Percentiles rank a stretch among this genome's conserved stretches.
phyloP scores from a whole-genome alignment of 1,284 basidiomycete species.

The Ceratobasidium sp. region DNA sequence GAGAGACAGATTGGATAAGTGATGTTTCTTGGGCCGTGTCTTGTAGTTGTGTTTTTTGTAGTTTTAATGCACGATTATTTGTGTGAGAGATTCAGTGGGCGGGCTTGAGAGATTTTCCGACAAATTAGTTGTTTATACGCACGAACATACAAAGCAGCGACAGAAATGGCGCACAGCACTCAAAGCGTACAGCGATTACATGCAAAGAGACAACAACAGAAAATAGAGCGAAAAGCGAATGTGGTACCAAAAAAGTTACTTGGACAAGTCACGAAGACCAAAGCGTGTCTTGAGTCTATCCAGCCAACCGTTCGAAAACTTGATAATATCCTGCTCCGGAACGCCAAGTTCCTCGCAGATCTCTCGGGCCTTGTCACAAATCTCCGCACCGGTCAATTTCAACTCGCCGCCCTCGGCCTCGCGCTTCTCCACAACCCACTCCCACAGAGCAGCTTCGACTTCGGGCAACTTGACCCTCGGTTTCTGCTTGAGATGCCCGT shows the following conservation, averaged over 20 bases:
- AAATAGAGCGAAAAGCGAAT: too few relatives aligned
- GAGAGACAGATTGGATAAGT: neutral
- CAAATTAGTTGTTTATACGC: too few relatives aligned
- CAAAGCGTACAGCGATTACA: too few relatives aligned
- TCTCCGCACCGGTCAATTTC: neutral
- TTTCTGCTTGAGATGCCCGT: conserved; percentile 6
- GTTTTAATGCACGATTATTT: too few relatives aligned
- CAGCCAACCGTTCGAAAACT: conserved; percentile 41
- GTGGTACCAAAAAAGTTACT: too few relatives aligned
- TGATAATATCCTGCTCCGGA: neutral
- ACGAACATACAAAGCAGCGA: too few relatives aligned
- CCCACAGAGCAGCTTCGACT: conserved; percentile 7
- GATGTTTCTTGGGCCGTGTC: too few relatives aligned
- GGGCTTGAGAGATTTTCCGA: too few relatives aligned
- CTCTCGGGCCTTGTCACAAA: neutral
- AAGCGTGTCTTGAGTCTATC: conserved; percentile 17
- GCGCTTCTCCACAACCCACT: conserved; percentile 28
- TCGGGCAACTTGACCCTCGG: conserved; percentile 9
- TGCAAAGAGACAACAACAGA: too few relatives aligned
- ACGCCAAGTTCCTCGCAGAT: neutral
- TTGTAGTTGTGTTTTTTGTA: too few relatives aligned
- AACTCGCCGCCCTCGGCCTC: neutral
- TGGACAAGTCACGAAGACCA: conserved; percentile 3
- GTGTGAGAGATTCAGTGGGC: too few relatives aligned
- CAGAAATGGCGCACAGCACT: too few relatives aligned